phyloP scores from a whole-genome alignment of 495 filamentous ascomycete species.

The Penicillium silybi region DNA sequence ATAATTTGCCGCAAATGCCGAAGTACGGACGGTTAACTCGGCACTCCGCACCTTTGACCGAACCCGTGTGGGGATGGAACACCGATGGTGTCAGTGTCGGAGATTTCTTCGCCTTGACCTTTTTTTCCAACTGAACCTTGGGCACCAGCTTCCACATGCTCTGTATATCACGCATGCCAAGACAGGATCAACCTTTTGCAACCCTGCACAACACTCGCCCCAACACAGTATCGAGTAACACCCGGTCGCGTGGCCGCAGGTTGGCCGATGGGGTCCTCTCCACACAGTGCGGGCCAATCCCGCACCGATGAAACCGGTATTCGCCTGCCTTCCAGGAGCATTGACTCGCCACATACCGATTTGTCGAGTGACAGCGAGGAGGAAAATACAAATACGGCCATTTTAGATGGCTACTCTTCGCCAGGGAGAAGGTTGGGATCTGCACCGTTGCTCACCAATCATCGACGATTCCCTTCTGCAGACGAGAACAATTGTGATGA shows the following conservation, averaged over 20 bases:
- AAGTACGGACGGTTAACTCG: constrained; percentile 12
- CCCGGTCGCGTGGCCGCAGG: not conserved
- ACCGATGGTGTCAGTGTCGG: constrained; percentile 12
- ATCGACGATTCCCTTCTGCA: constrained; percentile 17
- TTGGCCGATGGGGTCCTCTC: constrained; percentile 7
- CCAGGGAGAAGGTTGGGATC: not conserved
- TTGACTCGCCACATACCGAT: not conserved
- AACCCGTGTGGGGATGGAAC: constrained; percentile 4
- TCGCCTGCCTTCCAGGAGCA: not conserved
- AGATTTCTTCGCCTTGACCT: constrained; percentile 3
- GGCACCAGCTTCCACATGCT: not conserved
- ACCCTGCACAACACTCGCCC: not conserved
- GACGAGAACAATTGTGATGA: constrained; percentile 16
- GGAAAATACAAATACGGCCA: constrained; percentile 2
- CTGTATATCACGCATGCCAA: not conserved
- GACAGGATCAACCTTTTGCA: not conserved
- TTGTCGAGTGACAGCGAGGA: not conserved
- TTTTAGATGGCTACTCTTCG: not conserved
- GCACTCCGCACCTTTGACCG: constrained; percentile 7
- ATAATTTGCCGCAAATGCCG: not conserved
- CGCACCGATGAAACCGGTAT: constrained; percentile 1
- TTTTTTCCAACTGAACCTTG: not conserved
- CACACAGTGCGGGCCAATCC: constrained; percentile 5
- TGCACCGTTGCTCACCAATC: constrained; percentile 12
- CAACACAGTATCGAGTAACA: not conserved